Conservation (phyloP, 129 eudicot species). For the Pittosporum tobira region DNA sequence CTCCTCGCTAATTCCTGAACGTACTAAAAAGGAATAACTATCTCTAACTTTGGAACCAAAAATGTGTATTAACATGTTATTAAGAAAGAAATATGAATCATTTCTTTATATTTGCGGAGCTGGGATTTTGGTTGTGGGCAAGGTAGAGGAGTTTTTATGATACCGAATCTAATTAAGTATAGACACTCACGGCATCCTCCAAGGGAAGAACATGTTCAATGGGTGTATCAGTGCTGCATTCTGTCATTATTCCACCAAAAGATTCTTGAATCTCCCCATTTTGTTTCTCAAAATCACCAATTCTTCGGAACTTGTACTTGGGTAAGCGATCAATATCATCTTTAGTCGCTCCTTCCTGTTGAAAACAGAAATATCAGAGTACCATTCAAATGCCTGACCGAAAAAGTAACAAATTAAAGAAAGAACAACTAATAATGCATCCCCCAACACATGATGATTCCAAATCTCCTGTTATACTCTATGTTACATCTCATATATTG, state of each 20-base stretch:
- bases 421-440: too few relatives aligned
- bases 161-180: not conserved
- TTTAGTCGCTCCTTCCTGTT: conserved; percentile 85
- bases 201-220: conserved; percentile 62
- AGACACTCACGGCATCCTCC: conserved; percentile 83
- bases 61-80: too few relatives aligned
- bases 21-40: too few relatives aligned
- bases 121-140: not conserved
- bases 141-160: not conserved
- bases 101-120: not conserved
- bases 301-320: conserved; percentile 52
- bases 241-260: conserved; percentile 80
- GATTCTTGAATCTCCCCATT: conserved; percentile 82
- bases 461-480: too few relatives aligned
- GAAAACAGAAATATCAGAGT: not conserved
- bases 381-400: not conserved
- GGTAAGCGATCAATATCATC: conserved; percentile 69
- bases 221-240: conserved; percentile 72
- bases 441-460: too few relatives aligned
- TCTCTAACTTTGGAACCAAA: too few relatives aligned
- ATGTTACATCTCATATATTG: too few relatives aligned
- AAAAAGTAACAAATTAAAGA: too few relatives aligned
- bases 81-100: not conserved
- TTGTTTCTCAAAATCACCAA: conserved; percentile 65
- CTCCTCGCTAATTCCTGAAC: not conserved